Conservation (phyloP, 768 basidiomycete genomes). For the Psilocybe azurescens region DNA sequence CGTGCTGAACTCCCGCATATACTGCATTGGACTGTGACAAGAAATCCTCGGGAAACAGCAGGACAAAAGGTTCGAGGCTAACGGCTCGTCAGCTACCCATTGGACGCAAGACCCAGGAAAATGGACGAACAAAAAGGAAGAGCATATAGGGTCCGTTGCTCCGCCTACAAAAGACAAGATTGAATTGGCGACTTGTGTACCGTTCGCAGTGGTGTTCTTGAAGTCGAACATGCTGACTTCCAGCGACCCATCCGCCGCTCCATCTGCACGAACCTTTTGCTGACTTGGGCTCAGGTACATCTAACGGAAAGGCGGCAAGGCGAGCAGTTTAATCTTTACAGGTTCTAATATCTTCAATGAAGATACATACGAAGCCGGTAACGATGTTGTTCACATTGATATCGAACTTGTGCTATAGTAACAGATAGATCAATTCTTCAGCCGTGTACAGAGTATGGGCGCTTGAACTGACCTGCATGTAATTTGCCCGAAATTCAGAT, state of each 20-base stretch:
- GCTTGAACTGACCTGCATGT: constrained; percentile 19
- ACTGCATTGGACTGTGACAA: constrained; percentile 28
- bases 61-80: constrained; percentile 30
- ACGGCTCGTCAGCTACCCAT: neutral
- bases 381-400: constrained; percentile 24
- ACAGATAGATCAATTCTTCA: neutral
- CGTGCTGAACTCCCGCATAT: constrained; percentile 29
- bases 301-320: constrained; percentile 8
- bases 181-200: constrained; percentile 29
- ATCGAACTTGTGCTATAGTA: constrained; percentile 24
- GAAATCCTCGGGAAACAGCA: constrained; percentile 28
- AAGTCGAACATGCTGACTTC: constrained; percentile 33
- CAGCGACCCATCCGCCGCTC: constrained; percentile 25
- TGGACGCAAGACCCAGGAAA: neutral
- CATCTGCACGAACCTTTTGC: constrained; percentile 30
- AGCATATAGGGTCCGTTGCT: constrained; percentile 25
- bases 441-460: too few species aligned
- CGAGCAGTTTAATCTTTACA: neutral
- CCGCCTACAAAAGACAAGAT: constrained; percentile 26
- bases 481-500: constrained; percentile 25
- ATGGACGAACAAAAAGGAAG: constrained; percentile 29
- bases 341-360: neutral
- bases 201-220: constrained; percentile 29
- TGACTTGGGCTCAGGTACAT: constrained; percentile 34
- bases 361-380: constrained; percentile 21